Base-by-base conservation (phyloP, 2,329 filamentous ascomycete genomes). In the Malbranchea zuffiana region DNA sequence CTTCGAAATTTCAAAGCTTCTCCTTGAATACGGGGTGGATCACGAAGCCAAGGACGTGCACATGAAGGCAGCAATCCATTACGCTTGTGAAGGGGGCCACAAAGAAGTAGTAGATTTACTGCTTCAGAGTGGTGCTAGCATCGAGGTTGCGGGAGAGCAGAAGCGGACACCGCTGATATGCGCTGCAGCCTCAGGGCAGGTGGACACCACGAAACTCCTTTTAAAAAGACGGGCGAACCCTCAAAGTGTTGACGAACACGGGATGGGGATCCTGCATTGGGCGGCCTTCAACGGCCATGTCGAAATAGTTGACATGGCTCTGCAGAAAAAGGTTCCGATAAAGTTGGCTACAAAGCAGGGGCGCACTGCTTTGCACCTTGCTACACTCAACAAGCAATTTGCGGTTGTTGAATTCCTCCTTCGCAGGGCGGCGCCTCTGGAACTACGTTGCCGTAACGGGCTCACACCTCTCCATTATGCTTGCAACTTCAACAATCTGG, bases 231-330 rank as follows among this genome's bases (percentile, higher is more conserved):
- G 52, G 36, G 56, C 57, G 1, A 53, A 49, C 4, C 32, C 39
- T 5, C 47, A 48, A 29, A 42, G 42, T 24, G 40, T 42, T 1
- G 57, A 56, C 33, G 55, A 61, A 32, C 48, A 44, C 11, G 52
- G 49, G 4, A 61, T 61, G 57, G 59, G 55, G 6, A 51, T 56
- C 0, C 34, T 62, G 13, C 59, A 62, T 33, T 61, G 57, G 57
- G 59, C 59, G 17, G 50, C 53, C 5, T 59, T 50, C 39, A 59
- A 59, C 32, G 59, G 58, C 1, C 58, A 61, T 33, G 47, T 50
- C n/a, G 56, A 61, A 17, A 48, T 56, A 12, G 53, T 61, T 7
- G 39, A 53, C 1, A 37, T 58, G 10, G 47, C 62, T 3, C 48
- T 53, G 24, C 47, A 54, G 21, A 55, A 47, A 32, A 56, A 53